A percentile compares a stretch with the other conserved stretches of the same genome.
Conservation (phyloP, 495 filamentous ascomycete genomes). For the Talaromyces stipitatus region DNA sequence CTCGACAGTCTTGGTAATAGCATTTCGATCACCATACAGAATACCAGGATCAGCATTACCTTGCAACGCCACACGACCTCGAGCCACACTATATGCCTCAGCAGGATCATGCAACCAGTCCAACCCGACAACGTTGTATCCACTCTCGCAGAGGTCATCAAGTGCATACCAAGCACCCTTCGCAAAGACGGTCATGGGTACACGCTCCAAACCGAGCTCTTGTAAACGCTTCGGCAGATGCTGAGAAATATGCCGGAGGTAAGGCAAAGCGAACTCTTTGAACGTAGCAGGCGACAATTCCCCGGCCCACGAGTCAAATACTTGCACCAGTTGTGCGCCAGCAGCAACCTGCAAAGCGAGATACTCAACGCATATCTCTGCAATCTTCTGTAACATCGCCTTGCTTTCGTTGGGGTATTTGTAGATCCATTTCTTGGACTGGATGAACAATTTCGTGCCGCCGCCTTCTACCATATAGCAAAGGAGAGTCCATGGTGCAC, state of each 20-base stretch:
- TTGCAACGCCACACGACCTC: constrained; percentile 72
- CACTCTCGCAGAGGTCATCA: constrained; percentile 75
- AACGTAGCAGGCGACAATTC: constrained; percentile 82
- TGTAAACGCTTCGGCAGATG: constrained; percentile 63
- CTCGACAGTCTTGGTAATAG: constrained; percentile 73
- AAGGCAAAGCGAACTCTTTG: constrained; percentile 75
- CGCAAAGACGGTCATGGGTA: constrained; percentile 99
- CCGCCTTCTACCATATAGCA: constrained; percentile 99
- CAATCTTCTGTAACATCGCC: constrained; percentile 77
- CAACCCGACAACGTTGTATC: constrained; percentile 87
- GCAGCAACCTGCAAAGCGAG: constrained; percentile 86
- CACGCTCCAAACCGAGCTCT: constrained; percentile 65
- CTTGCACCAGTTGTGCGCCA: constrained; percentile 85
- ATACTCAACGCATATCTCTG: constrained; percentile 89
- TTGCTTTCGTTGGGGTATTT: constrained; percentile 76
- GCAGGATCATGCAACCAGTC: constrained; percentile 93
- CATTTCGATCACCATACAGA: constrained; percentile 72
- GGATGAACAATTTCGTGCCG: constrained; percentile 83
- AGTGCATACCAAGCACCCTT: constrained; percentile 98
- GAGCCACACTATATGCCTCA: constrained; percentile 69
- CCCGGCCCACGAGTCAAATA: constrained; percentile 98
- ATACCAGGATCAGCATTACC: constrained; percentile 94
- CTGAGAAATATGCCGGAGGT: constrained; percentile 73
- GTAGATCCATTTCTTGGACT: constrained; percentile 93
- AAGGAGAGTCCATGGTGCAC: constrained; percentile 91